These are phyloP conservation scores for Metarhizium rileyi DNA, from an alignment of 2,329 filamentous ascomycete species.

Conservation along the genomic window DNA sequence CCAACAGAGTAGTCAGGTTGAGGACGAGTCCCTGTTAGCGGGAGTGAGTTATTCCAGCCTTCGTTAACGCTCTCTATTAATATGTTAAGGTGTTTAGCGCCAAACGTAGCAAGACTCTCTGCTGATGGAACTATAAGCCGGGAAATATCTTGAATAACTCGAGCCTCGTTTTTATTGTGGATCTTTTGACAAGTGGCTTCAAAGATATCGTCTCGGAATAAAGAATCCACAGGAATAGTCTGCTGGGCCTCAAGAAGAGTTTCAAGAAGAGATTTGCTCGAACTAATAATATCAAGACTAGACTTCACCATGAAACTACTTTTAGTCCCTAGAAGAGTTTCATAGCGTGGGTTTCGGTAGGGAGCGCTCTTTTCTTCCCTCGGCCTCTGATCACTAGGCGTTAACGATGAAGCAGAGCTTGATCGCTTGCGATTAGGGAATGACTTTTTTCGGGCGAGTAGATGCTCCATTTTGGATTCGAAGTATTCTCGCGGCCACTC, in stretches of 20 bases:
- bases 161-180: conserved; percentile 20
- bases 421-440: conserved; percentile 3
- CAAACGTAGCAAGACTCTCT: conserved; percentile 20
- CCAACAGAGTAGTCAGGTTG: conserved; percentile 35
- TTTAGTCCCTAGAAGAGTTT: conserved; percentile 26
- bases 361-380: conserved; percentile 27
- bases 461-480: neutral
- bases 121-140: conserved; percentile 29
- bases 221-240: conserved; percentile 19
- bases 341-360: conserved; percentile 27
- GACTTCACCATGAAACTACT: conserved; percentile 30
- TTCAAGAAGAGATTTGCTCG: conserved; percentile 16
- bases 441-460: conserved; percentile 4
- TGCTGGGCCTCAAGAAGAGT: conserved; percentile 22
- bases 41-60: conserved; percentile 30
- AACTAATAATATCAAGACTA: conserved; percentile 21
- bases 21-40: conserved; percentile 24
- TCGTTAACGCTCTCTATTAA: conserved; percentile 32
- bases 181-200: conserved; percentile 21
- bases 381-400: conserved; percentile 28
- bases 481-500: conserved; percentile 7
- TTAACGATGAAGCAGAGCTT: conserved; percentile 10
- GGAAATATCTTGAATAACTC: conserved; percentile 28
- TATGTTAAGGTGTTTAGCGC: conserved; percentile 18
- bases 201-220: conserved; percentile 31